These are phyloP conservation scores for Vararia minispora DNA, from an alignment of 768 basidiomycete species.

Conservation along the genomic window DNA sequence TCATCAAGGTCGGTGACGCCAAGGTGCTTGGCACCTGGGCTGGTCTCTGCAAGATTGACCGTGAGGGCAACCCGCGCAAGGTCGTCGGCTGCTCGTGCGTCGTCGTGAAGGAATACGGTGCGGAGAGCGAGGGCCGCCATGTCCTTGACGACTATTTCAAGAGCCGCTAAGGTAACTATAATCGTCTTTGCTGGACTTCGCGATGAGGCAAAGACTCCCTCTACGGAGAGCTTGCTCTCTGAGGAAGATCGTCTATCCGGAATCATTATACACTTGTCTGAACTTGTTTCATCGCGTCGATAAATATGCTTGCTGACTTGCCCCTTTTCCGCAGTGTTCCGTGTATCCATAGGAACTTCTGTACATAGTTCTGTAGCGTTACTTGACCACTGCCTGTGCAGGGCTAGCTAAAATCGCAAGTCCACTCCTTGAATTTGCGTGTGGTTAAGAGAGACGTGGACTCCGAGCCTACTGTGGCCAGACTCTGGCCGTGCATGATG, in stretches of 20 bases:
- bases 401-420: too few relatives aligned
- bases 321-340: too few relatives aligned
- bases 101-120: constrained; percentile 96
- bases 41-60: constrained; percentile 98
- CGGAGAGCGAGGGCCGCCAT: constrained; percentile 89
- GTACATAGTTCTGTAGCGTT: too few relatives aligned
- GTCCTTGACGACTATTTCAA: constrained; percentile 96
- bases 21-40: constrained; percentile 98
- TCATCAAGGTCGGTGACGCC: constrained; percentile 98
- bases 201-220: constrained; percentile 93
- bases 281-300: constrained; percentile 20
- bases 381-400: too few relatives aligned
- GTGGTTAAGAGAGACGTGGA: too few relatives aligned
- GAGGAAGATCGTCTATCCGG: constrained; percentile 79
- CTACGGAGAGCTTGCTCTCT: constrained; percentile 60
- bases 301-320: too few relatives aligned
- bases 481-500: too few relatives aligned
- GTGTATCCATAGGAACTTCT: too few relatives aligned
- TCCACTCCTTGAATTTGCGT: too few relatives aligned
- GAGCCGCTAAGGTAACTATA: constrained; percentile 55
- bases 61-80: constrained; percentile 97
- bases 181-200: constrained; percentile 12
- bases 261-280: constrained; percentile 78
- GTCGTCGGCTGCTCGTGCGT: constrained; percentile 89
- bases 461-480: too few relatives aligned